Evolutionary conservation across 2,329 filamentous ascomycete genomes (phyloP).

Genomic region (Trichophyton verrucosum): DNA sequence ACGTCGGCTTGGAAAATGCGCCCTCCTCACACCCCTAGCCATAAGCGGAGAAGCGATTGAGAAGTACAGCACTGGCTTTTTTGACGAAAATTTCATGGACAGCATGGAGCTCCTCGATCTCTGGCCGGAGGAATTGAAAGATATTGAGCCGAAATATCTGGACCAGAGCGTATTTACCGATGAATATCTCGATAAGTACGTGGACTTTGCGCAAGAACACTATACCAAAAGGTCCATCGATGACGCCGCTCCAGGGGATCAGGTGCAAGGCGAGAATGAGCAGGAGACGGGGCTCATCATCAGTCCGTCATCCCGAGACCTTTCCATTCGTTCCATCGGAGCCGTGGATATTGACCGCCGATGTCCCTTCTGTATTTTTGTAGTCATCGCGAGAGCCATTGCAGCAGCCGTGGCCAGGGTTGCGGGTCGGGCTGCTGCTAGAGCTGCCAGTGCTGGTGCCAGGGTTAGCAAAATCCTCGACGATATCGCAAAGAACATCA

Average conservation of each 20-base stretch:
- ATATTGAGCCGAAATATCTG: background rate
- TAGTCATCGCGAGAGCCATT: background rate
- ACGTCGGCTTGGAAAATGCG: background rate
- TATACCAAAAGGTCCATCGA: background rate
- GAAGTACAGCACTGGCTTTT: background rate
- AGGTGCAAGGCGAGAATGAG: background rate
- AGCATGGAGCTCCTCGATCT: background rate
- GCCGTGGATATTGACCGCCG: background rate
- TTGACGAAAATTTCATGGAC: background rate
- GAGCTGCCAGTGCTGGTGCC: background rate
- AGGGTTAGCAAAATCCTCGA: background rate
- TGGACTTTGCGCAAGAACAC: background rate
- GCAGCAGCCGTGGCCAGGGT: background rate
- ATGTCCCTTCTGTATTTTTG: background rate
- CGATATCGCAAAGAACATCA: background rate
- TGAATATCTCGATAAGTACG: background rate
- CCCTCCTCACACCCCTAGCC: background rate
- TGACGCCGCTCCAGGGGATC: background rate
- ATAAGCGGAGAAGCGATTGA: background rate
- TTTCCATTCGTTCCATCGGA: background rate
- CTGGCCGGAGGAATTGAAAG: background rate
- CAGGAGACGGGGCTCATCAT: background rate
- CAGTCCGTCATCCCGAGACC: background rate
- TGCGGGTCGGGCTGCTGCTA: background rate
- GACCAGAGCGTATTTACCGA: background rate